A percentile compares a stretch with the other conserved stretches of the same genome.
Evolutionary conservation across 495 filamentous ascomycete genomes (phyloP).

Genomic region (Podospora pseudoanserina): DNA sequence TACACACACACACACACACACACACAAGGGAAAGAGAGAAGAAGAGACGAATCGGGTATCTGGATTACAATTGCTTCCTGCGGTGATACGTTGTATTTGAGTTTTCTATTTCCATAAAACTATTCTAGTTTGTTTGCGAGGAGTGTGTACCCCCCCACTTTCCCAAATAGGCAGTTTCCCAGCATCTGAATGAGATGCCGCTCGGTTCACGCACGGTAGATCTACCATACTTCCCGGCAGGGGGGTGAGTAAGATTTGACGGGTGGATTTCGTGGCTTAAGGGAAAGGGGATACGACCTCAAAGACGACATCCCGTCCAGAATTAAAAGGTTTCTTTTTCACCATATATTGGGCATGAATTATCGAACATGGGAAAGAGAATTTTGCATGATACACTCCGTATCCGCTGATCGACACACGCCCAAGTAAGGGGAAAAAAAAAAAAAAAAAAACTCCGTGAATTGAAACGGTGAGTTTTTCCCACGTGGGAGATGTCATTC

Average conservation of each 20-base stretch:
- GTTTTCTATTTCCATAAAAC: background rate
- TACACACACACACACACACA: background rate
- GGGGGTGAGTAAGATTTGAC: background rate
- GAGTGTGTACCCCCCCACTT: background rate
- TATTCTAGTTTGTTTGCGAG: background rate
- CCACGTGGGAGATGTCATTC: background rate
- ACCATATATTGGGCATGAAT: background rate
- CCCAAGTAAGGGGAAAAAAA: background rate
- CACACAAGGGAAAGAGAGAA: background rate
- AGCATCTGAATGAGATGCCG: background rate
- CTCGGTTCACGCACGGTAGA: background rate
- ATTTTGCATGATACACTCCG: background rate
- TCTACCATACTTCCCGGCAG: background rate
- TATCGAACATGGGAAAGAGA: background rate
- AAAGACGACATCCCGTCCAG: background rate
- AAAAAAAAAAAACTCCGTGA: background rate
- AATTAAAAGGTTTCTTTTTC: too few species aligned
- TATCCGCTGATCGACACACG: background rate
- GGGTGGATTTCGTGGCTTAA: background rate
- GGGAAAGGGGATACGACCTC: background rate
- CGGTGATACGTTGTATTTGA: background rate
- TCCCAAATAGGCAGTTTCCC: background rate
- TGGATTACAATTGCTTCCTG: background rate
- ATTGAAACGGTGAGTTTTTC: background rate
- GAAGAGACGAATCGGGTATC: background rate